Evolutionary conservation across 345 rosid genomes (phyloP), one percentile per base, ranked within the genome.

Genomic region (Aurinia saxatilis): DNA sequence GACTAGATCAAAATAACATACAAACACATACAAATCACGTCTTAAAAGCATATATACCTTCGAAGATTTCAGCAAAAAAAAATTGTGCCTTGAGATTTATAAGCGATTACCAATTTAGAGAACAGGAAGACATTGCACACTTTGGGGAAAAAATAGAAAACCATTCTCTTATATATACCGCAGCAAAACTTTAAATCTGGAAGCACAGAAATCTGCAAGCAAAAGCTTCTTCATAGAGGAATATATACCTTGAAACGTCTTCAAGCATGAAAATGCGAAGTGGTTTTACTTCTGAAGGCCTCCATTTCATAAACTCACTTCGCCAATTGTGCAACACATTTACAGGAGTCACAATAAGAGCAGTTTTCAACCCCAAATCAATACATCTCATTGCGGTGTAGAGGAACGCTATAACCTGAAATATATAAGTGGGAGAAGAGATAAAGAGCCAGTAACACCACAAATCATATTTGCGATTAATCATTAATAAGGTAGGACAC

Each of bases 291-390:
- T 95, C 99, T 52, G 82, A 79, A 62, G 99, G 99, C 57, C 63
- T 84, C 99, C 99, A 95, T 80, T 95, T 95, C 72, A 69, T 58
- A 73, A 95, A 95, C 73, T 95, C 99, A 75, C 78, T 79, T 53
- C 90, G 81, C 99, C 99, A 95, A 73, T 95, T 95, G 73, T 95
- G 97, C 76, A 95, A 86, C 79, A 95, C 99, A 76, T 95, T 95
- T 57, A 95, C 99, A 67, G 97, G 99, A 18, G 89, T 83, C 57
- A 95, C 99, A 35, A 95, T 90, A 64, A 95, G 95, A 25, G 82
- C 89, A 68, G 90, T 84, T 82, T 82, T 84, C 30, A 95, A 77
- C 49, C 97, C 97, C 81, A 95, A 78, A 77, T 95, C 96, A 76
- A 86, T 73, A 71, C 70, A 67, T 80, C 91, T 90, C 97, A 90